These are phyloP conservation scores for Azolla pinnata DNA, from an alignment of 75 land plant species.

Conservation along the genomic window DNA sequence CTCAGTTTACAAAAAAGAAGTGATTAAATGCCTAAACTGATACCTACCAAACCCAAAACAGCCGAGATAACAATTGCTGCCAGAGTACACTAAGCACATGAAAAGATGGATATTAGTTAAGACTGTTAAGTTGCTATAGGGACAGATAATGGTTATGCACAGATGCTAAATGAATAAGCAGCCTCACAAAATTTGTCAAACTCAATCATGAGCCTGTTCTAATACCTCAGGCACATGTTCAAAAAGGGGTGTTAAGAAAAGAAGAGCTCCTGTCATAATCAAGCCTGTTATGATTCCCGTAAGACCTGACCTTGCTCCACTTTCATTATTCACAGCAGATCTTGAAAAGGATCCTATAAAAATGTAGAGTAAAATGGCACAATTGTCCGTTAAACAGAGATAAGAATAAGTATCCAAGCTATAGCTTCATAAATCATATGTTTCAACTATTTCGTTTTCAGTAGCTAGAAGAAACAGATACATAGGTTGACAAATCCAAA, in stretches of 20 bases:
- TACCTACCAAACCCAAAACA: slow-evolving; percentile 83
- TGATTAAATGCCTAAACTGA: not conserved
- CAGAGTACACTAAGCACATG: slow-evolving; percentile 86
- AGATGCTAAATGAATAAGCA: not conserved
- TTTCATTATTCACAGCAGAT: slow-evolving; percentile 91
- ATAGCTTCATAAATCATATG: no score
- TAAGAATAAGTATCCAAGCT: not conserved
- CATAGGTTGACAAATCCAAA: no score
- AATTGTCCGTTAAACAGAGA: no score
- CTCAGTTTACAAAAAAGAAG: not conserved
- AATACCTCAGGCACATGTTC: slow-evolving; percentile 69
- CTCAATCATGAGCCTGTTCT: slow-evolving; percentile 1
- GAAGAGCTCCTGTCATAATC: slow-evolving; percentile 63
- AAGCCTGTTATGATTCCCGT: slow-evolving; percentile 69
- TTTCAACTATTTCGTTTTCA: no score
- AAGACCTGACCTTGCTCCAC: slow-evolving; percentile 87
- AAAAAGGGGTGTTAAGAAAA: slow-evolving; percentile 77
- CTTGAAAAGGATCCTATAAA: slow-evolving; percentile 95
- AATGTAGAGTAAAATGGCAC: no score
- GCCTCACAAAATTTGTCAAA: no score
- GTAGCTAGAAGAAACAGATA: no score
- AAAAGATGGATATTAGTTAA: no score
- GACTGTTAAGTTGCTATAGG: no score
- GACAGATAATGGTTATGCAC: no score
- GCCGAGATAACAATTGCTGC: slow-evolving; percentile 97